Evolutionary conservation across 2,329 filamentous ascomycete genomes (phyloP).

Genomic region (Pyricularia pennisetigena): DNA sequence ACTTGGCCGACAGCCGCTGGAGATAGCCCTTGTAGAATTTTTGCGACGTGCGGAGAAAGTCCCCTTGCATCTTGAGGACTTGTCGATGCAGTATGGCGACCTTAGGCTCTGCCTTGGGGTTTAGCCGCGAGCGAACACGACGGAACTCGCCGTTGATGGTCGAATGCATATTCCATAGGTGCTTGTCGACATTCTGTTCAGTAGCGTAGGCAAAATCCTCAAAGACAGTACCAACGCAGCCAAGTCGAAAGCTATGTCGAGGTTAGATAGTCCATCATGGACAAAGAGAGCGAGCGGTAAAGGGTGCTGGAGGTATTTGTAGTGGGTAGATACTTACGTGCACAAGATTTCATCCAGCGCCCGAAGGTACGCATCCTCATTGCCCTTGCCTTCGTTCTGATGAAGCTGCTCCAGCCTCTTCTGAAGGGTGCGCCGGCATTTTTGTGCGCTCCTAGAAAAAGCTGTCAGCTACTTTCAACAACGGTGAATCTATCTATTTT

Average conservation of each 20-base stretch:
- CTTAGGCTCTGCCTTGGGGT: constrained; percentile 25
- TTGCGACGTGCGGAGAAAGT: constrained; percentile 80
- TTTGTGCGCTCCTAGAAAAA: not conserved
- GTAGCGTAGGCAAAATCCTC: constrained; percentile 59
- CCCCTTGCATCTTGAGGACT: constrained; percentile 69
- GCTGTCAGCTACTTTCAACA: not conserved
- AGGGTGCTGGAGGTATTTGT: not conserved
- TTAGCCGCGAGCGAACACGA: constrained; percentile 50
- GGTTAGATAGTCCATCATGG: not conserved
- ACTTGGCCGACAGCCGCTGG: constrained; percentile 58
- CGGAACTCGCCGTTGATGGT: constrained; percentile 72
- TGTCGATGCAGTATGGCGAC: constrained; percentile 60
- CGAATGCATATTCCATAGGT: constrained; percentile 71
- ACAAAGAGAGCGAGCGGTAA: not conserved
- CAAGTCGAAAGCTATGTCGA: constrained; percentile 51
- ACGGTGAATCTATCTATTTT: not conserved
- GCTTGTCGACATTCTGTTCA: constrained; percentile 53
- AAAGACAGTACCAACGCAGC: constrained; percentile 64
- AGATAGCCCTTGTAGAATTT: constrained; percentile 84
- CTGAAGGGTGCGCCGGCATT: not conserved
- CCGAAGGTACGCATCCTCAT: constrained; percentile 1
- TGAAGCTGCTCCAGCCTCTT: not conserved
- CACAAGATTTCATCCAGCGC: not conserved
- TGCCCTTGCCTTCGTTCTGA: constrained; percentile 1
- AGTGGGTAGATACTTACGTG: not conserved